phyloP scores from a whole-genome alignment of 1,284 basidiomycete species.

The Omphalotus olearius region DNA sequence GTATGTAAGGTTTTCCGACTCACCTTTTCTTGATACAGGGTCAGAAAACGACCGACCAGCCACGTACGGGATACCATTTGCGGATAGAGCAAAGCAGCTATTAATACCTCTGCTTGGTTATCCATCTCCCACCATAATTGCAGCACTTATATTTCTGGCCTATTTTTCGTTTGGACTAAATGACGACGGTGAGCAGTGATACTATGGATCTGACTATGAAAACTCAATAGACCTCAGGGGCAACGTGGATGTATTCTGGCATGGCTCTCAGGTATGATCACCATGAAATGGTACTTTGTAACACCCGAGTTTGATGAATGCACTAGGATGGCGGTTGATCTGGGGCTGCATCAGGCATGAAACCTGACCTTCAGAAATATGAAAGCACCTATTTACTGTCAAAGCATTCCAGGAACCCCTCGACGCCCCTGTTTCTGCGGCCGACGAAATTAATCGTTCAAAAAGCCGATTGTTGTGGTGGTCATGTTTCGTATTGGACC shows the following conservation, averaged over 20 bases:
- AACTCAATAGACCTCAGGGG: background rate
- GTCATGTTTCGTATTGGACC: slow-evolving; percentile 14
- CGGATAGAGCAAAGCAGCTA: slow-evolving; percentile 13
- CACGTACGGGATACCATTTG: slow-evolving; percentile 14
- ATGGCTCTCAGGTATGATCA: slow-evolving; percentile 13
- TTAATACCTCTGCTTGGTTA: slow-evolving; percentile 12
- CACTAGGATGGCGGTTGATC: slow-evolving; percentile 14
- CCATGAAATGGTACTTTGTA: background rate
- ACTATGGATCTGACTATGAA: too few relatives aligned
- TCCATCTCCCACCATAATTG: slow-evolving; percentile 13
- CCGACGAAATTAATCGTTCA: slow-evolving; percentile 1
- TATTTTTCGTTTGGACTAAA: slow-evolving; percentile 15
- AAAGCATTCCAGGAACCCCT: background rate
- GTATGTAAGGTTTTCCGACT: slow-evolving; percentile 7
- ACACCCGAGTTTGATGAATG: background rate
- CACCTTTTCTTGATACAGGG: slow-evolving; percentile 9
- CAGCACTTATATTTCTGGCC: slow-evolving; percentile 12
- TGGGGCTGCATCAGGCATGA: slow-evolving; percentile 13
- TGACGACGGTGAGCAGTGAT: slow-evolving; percentile 8
- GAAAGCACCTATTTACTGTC: background rate
- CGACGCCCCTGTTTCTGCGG: background rate
- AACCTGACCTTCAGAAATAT: background rate
- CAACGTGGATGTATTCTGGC: slow-evolving; percentile 15
- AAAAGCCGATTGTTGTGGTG: slow-evolving; percentile 13
- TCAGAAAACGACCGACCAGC: slow-evolving; percentile 12